Percentiles rank a stretch among this genome's conserved stretches.
phyloP scores from a whole-genome alignment of 2,329 filamentous ascomycete species.

The Ambrosiella xylebori region DNA sequence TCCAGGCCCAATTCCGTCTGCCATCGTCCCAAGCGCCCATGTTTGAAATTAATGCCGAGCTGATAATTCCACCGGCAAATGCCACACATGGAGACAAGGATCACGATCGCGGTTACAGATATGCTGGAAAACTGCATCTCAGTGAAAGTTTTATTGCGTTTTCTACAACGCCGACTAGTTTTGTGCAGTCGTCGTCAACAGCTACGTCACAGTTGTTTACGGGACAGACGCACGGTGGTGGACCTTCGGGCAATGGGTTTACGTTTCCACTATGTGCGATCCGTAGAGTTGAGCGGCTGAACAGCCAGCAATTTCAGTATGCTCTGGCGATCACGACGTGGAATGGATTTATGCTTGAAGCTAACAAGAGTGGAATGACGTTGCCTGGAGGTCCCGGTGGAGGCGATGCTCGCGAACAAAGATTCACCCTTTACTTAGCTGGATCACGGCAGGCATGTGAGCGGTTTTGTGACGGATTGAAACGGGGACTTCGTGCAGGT shows the following conservation, averaged over 20 bases:
- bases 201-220: constrained; percentile 71
- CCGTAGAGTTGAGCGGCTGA: constrained; percentile 75
- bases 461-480: constrained; percentile 88
- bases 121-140: constrained; percentile 80
- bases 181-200: constrained; percentile 61
- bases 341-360: constrained; percentile 53
- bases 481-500: constrained; percentile 70
- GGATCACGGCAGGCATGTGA: constrained; percentile 82
- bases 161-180: constrained; percentile 81
- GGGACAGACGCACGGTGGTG: constrained; percentile 81
- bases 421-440: constrained; percentile 79
- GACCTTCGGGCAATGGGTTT: constrained; percentile 88
- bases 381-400: constrained; percentile 14
- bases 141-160: constrained; percentile 95
- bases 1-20: constrained; percentile 91
- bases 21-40: constrained; percentile 82
- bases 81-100: constrained; percentile 49
- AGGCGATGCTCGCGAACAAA: constrained; percentile 42
- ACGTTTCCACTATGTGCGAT: constrained; percentile 86
- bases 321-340: constrained; percentile 88
- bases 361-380: constrained; percentile 23
- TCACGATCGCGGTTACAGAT: constrained; percentile 63
- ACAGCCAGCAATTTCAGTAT: constrained; percentile 85
- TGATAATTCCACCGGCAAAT: constrained; percentile 66
- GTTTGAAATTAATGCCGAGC: constrained; percentile 90